These are phyloP conservation scores for Cercospora canescens DNA, from an alignment of 2,329 filamentous ascomycete genomes.

Conservation along the genomic window DNA sequence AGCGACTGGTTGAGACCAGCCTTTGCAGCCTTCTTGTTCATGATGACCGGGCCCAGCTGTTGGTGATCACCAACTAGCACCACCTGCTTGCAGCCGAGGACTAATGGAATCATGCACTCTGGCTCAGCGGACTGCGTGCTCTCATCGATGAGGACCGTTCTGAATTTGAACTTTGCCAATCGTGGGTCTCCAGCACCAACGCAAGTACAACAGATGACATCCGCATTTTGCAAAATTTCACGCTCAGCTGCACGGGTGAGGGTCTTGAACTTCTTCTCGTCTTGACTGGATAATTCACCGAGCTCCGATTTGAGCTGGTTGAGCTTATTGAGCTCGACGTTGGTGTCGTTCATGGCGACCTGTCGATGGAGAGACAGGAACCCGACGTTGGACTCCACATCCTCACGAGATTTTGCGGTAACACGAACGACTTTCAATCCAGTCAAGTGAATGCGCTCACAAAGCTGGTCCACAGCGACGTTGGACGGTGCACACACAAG, in stretches of 20 bases:
- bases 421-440: conserved; percentile 95
- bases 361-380: conserved; percentile 96
- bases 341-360: conserved; percentile 93
- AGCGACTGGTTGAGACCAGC: conserved; percentile 97
- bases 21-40: conserved; percentile 99
- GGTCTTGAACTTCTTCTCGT: conserved; percentile 98
- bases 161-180: conserved; percentile 95
- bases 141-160: conserved; percentile 96
- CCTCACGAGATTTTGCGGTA: conserved; percentile 97
- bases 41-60: conserved; percentile 96
- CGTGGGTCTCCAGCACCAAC: conserved; percentile 96
- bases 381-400: conserved; percentile 97
- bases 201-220: conserved; percentile 98
- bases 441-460: conserved; percentile 92
- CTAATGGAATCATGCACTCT: conserved; percentile 97
- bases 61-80: conserved; percentile 99
- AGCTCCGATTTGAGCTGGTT: conserved; percentile 89
- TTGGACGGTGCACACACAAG: conserved; percentile 97
- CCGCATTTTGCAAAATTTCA: conserved; percentile 91
- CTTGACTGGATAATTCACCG: conserved; percentile 88
- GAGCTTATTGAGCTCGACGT: conserved; percentile 87
- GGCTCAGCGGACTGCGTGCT: conserved; percentile 97
- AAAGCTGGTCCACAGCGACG: conserved; percentile 96
- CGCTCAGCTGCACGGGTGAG: conserved; percentile 90
- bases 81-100: conserved; percentile 96